A percentile compares a stretch with the other conserved stretches of the same genome.
Conservation (phyloP, 2,329 filamentous ascomycete species). For the Samsoniella hepiali region DNA sequence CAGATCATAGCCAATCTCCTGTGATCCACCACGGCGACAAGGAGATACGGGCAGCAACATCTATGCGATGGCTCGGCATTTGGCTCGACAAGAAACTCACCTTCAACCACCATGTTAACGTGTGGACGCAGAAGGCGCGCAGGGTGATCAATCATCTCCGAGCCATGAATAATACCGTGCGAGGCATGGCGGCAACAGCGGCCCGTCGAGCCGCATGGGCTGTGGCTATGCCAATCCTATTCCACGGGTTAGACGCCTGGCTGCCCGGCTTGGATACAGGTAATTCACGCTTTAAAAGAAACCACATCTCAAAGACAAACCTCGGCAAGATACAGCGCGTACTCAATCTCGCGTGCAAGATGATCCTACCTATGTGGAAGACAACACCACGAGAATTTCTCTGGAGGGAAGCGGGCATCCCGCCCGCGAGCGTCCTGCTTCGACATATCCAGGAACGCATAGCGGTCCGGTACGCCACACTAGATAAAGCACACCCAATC, state of each 20-base stretch:
- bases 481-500: slow-evolving; percentile 5
- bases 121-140: slow-evolving; percentile 1
- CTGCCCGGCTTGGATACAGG: background rate
- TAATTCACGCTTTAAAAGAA: background rate
- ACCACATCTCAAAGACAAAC: slow-evolving; percentile 7
- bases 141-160: background rate
- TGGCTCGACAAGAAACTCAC: slow-evolving; percentile 14
- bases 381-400: background rate
- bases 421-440: background rate
- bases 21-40: slow-evolving; percentile 3
- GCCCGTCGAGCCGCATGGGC: slow-evolving; percentile 2
- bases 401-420: slow-evolving; percentile 7
- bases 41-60: background rate
- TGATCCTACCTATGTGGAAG: no score
- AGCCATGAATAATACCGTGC: no score
- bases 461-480: background rate
- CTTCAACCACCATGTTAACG: background rate
- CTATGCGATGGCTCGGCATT: slow-evolving; percentile 1
- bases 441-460: slow-evolving; percentile 1
- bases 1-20: background rate
- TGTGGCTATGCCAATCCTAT: background rate
- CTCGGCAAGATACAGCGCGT: slow-evolving; percentile 1
- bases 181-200: background rate
- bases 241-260: slow-evolving; percentile 6
- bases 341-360: slow-evolving; percentile 1